Base-by-base conservation (phyloP, 108 stramenopile genomes). In the Fistulifera solaris region DNA sequence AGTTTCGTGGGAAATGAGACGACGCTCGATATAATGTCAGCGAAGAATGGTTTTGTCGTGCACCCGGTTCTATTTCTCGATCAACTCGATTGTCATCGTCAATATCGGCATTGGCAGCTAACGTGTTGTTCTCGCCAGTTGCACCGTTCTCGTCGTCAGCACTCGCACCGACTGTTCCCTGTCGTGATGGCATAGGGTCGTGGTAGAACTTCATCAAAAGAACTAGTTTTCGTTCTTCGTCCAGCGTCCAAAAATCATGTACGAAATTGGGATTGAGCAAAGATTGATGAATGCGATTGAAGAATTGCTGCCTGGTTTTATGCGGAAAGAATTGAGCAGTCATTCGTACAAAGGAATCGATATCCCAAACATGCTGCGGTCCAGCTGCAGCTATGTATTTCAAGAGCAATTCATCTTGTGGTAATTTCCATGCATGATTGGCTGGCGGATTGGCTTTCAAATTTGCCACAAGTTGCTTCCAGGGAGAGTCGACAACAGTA, bases 341-440 rank as follows among this genome's bases (percentile, higher is more conserved):
- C 12, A 63, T 43, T 27, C 65, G 58, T 19, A 59, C 55, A 11
- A 63, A 48, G 24, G 60, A 54, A 39, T 51, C 51, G 7, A 49
- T 61, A 60, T 66, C 62, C 39, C 71, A 41, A 14, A 75, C 39
- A 24, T 41, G 66, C 40, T 77, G 80, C 40, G 75, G 73, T 6
- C 80, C 75, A 11, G 56, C 54, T 17, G 68, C 72, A 7, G 80
- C 80, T 13, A 75, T 43, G 51, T 76, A 76, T 26, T 77, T 81
- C 28, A 81, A 54, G 1, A 81, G 49, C 22, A 81, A 56, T 54
- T 74, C 73, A 50, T 81, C 80, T 38, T 81, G 71, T 23, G 55
- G 70, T 12, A 59, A 40, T 50, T 62, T 67, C 77, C 73, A 78
- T 28, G 63, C n/a, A n/a, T n/a, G 60, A 22, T 53, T 46, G 17